These are phyloP conservation scores for Chenopodium formosanum DNA, from an alignment of 148 eudicot species.

Conservation along the genomic window DNA sequence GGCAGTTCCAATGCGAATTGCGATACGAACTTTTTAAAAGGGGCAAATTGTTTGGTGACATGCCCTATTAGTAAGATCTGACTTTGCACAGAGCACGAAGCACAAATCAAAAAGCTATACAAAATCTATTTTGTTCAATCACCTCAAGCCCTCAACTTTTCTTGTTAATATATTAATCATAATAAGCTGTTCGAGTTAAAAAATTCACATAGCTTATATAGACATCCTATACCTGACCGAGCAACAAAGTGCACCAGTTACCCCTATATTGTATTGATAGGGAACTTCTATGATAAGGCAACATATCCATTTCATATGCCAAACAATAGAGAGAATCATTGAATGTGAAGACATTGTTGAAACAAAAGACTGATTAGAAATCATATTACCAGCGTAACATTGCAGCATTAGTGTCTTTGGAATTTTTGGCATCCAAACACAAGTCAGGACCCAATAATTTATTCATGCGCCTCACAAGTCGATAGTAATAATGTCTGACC, in stretches of 20 bases:
- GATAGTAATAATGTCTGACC: conserved; percentile 99
- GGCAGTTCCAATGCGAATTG: not conserved
- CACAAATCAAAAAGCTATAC: not conserved
- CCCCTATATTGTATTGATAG: not conserved
- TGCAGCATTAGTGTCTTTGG: conserved; percentile 98
- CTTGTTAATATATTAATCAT: not conserved
- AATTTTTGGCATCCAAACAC: conserved; percentile 86
- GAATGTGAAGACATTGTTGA: not conserved
- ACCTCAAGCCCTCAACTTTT: not conserved
- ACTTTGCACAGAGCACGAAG: not conserved
- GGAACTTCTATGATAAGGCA: not conserved
- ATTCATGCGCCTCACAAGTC: conserved; percentile 98
- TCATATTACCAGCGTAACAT: conserved; percentile 87
- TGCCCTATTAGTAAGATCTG: not conserved
- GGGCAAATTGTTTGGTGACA: not conserved
- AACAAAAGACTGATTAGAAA: not conserved
- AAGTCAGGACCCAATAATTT: conserved; percentile 89
- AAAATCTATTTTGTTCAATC: not conserved
- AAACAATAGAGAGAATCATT: not conserved
- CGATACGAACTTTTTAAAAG: not conserved
- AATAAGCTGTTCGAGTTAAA: not conserved
- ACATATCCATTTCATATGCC: not conserved
- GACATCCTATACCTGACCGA: not conserved
- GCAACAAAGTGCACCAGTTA: not conserved
- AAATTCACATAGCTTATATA: not conserved